phyloP scores from a whole-genome alignment of 768 basidiomycete species.

The Amanita muscaria region DNA sequence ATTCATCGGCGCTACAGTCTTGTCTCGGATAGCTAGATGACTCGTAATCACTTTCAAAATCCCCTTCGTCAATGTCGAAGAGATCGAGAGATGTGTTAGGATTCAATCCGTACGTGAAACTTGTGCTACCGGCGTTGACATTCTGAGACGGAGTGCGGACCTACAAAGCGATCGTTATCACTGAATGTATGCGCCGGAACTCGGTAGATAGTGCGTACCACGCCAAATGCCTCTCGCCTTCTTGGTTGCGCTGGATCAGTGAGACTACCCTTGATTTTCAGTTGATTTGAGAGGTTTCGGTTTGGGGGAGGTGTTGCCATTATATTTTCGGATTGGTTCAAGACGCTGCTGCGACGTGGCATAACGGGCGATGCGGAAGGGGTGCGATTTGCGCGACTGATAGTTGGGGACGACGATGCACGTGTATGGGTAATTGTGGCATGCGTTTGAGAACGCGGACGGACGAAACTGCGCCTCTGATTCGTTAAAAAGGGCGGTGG shows the following conservation, averaged over 20 bases:
- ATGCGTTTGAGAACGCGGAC: conserved; percentile 54
- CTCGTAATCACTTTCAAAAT: conserved; percentile 39
- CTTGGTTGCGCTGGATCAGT: conserved; percentile 60
- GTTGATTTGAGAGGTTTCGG: conserved; percentile 40
- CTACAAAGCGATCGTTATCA: conserved; percentile 15
- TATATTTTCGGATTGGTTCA: conserved; percentile 27
- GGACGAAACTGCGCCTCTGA: conserved; percentile 30
- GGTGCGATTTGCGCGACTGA: conserved; percentile 20
- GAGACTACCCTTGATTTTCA: conserved; percentile 59
- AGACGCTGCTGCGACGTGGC: conserved; percentile 21
- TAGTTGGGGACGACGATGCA: conserved; percentile 29
- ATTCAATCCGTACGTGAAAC: conserved; percentile 27
- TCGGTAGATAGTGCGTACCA: conserved; percentile 25
- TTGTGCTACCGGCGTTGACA: conserved; percentile 16
- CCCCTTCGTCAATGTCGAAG: conserved; percentile 71
- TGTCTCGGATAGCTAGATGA: conserved; percentile 21
- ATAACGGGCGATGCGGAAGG: conserved; percentile 26
- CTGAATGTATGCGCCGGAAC: conserved; percentile 14
- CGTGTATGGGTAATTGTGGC: conserved; percentile 28
- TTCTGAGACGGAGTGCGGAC: conserved; percentile 25
- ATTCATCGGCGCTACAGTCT: conserved; percentile 27
- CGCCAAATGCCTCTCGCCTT: conserved; percentile 34
- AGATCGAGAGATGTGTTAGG: conserved; percentile 44
- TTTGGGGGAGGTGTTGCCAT: conserved; percentile 66
- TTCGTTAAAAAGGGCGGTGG: conserved; percentile 50